These are phyloP conservation scores for Plasmopara viticola DNA, from an alignment of 352 stramenopile genomes.

Conservation along the genomic window DNA sequence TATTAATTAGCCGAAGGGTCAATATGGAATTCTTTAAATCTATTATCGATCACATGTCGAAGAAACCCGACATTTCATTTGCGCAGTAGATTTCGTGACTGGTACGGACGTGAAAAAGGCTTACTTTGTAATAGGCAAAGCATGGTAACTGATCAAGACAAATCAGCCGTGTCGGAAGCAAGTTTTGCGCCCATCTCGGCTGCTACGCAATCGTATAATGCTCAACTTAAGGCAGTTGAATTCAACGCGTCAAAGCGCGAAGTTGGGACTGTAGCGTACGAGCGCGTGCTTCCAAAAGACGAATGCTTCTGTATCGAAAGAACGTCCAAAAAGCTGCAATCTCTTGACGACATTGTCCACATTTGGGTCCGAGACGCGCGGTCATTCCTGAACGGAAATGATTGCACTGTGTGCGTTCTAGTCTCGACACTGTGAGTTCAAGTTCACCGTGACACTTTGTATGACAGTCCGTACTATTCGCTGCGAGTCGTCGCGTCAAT, in stretches of 20 bases:
- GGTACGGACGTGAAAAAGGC: too few species aligned
- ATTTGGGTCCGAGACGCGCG: slow-evolving; percentile 59
- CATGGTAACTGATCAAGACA: background rate
- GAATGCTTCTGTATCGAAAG: slow-evolving; percentile 36
- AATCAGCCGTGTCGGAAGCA: background rate
- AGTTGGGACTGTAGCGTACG: slow-evolving; percentile 26
- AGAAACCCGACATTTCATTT: too few species aligned
- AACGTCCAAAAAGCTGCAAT: slow-evolving; percentile 19
- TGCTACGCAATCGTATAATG: slow-evolving; percentile 5
- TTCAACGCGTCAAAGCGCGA: slow-evolving; percentile 2
- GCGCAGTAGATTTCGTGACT: too few species aligned
- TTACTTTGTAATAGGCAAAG: background rate
- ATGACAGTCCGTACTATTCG: slow-evolving; percentile 27
- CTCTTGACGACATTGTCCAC: slow-evolving; percentile 35
- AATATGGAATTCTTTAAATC: too few species aligned
- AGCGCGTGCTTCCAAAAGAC: slow-evolving; percentile 32
- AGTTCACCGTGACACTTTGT: background rate
- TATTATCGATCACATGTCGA: too few species aligned
- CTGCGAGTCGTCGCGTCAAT: slow-evolving; percentile 38
- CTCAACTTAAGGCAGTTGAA: slow-evolving; percentile 1
- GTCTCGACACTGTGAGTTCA: background rate
- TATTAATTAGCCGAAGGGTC: too few species aligned
- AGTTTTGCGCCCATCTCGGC: slow-evolving; percentile 1
- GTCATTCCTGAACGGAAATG: slow-evolving; percentile 35
- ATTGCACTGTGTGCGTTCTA: slow-evolving; percentile 27